Evolutionary conservation across 1,284 basidiomycete species (phyloP), one percentile per base, ranked within the genome.

Genomic region (Melanopsichium pennsylvanicum): DNA sequence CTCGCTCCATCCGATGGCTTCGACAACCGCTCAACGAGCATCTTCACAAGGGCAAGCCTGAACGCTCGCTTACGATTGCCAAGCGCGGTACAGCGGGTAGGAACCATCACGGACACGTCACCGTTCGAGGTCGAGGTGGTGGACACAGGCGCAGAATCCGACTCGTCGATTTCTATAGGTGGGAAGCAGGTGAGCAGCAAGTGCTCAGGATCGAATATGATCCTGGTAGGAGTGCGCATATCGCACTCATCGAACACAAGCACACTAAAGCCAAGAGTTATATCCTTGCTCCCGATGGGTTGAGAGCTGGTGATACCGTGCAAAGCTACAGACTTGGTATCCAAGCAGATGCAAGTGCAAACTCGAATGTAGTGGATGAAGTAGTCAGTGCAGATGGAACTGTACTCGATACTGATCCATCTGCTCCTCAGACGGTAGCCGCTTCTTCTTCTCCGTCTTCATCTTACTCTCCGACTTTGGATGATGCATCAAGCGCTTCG

Each of bases 141-240:
- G 96, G 96, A 1, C 93, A 97, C 84, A 88, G 86, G 69, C 88
- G 89, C 54, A 88, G 96, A 32, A 87, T 97, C 67, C 87, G 96
- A 23, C 85, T 89, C 35, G 84, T 98, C 57, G 96, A 98, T 83
- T 98, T 96, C 80, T 85, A 86, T 49, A 54, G 81, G 13, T 83
- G 87, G 41, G 88, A 89, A 64, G 82, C 86, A 0, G 95, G 95
- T 7, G 84, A 89, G 35, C 91, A 93, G 80, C 89, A 92, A 70
- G 93, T 97, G 36, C 86, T 95, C 13, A 87, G 94, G 36, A 91
- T 98, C 74, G 95, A 98, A 83, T 98, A 97, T 81, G 95, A 98
- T 84, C 95, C 95, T 0, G 91, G 91, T 26, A 86, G 95, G 43
- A 91, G 89, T 36, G 92, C 91, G 4, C 96, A 98, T 82, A 94